Conservation (phyloP, 78 protist genomes). For the Parvularia atlantis region DNA sequence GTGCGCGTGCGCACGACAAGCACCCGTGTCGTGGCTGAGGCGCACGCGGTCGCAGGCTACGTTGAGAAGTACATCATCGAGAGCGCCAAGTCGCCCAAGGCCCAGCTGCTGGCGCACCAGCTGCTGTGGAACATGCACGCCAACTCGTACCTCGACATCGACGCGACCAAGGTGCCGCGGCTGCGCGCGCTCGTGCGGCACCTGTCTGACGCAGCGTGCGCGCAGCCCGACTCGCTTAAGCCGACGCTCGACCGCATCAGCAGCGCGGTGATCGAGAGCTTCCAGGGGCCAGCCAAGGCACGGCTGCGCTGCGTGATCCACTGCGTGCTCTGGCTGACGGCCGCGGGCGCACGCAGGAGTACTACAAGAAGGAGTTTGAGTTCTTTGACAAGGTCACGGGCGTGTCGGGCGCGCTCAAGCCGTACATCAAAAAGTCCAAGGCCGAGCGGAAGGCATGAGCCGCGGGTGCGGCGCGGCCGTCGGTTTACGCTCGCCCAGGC, state of each 20-base stretch:
- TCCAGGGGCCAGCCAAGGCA: no score
- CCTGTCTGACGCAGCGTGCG: conserved; percentile 31
- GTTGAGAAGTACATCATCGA: conserved; percentile 10
- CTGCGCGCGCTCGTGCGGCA: no score
- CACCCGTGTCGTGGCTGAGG: conserved; percentile 14
- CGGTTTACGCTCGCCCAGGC: neutral
- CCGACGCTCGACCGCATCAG: conserved; percentile 13
- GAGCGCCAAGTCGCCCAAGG: neutral
- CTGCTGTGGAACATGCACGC: conserved; percentile 71
- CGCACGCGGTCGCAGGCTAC: conserved; percentile 31
- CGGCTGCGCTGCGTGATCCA: no score
- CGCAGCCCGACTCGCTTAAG: conserved; percentile 25
- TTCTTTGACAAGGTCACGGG: conserved; percentile 60
- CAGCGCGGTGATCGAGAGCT: no score
- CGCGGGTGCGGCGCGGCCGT: no score
- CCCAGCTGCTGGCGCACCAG: conserved; percentile 64
- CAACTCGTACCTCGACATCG: conserved; percentile 23
- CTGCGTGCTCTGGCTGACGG: neutral
- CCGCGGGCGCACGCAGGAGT: no score
- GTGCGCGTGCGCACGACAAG: neutral
- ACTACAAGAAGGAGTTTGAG: conserved; percentile 56
- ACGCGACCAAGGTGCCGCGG: no score
- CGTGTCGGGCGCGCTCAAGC: conserved; percentile 60
- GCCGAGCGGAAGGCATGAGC: conserved; percentile 40
- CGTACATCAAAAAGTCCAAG: conserved; percentile 10